A percentile compares a stretch with the other conserved stretches of the same genome.
These are phyloP conservation scores for Centaurea solstitialis DNA, from an alignment of 129 eudicot genomes.

Conservation along the genomic window DNA sequence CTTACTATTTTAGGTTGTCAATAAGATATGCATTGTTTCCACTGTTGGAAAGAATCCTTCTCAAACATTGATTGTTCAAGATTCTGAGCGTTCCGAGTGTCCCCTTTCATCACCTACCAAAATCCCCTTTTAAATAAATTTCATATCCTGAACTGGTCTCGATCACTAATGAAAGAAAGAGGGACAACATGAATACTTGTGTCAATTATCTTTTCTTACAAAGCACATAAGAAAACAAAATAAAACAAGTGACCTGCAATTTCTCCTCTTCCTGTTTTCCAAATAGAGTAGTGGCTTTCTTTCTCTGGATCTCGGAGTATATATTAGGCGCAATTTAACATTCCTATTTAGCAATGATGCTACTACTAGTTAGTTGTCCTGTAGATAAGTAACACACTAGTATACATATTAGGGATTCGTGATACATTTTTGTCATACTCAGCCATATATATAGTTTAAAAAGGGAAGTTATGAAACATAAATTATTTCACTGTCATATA, in stretches of 20 bases:
- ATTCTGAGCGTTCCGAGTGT: slow-evolving; percentile 77
- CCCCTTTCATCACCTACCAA: slow-evolving; percentile 86
- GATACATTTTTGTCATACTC: no score
- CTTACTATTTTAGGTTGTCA: slow-evolving; percentile 27
- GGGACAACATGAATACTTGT: neutral
- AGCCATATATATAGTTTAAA: slow-evolving; percentile 25
- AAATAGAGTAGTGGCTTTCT: slow-evolving; percentile 79
- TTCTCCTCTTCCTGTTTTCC: slow-evolving; percentile 82
- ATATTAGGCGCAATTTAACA: no score
- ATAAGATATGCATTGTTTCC: neutral
- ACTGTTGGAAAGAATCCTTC: neutral
- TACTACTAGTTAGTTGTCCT: no score
- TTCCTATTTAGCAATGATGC: no score
- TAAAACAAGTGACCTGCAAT: slow-evolving; percentile 56
- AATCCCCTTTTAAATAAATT: no score
- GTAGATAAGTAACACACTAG: no score
- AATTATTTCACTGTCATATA: neutral
- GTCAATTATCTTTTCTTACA: neutral
- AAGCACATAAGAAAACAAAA: neutral
- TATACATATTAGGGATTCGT: no score
- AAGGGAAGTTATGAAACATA: neutral
- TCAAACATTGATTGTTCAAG: slow-evolving; percentile 76
- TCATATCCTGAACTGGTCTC: slow-evolving; percentile 25
- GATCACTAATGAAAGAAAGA: slow-evolving; percentile 10
- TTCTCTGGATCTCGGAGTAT: slow-evolving; percentile 81